Percentiles rank a stretch among this genome's conserved stretches.
phyloP scores from a whole-genome alignment of 495 filamentous ascomycete species.

The Aspergillus kassunensis region DNA sequence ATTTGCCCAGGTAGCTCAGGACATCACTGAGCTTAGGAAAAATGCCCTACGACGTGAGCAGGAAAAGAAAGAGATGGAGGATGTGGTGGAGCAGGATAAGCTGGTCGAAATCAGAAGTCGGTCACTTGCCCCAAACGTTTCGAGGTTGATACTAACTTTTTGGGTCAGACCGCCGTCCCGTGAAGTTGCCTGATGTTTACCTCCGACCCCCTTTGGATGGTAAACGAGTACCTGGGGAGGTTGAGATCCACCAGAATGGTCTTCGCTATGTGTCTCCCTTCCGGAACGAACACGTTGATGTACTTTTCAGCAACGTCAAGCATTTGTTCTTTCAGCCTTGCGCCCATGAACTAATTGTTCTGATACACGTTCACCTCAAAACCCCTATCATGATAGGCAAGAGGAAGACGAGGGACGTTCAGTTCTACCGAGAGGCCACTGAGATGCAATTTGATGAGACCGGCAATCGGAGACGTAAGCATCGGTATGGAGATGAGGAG shows the following conservation, averaged over 20 bases:
- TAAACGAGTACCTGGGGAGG: conserved; percentile 89
- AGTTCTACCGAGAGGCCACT: conserved; percentile 97
- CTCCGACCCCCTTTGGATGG: conserved; percentile 92
- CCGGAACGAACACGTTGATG: conserved; percentile 79
- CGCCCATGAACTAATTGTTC: conserved; percentile 90
- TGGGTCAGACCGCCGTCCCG: conserved; percentile 72
- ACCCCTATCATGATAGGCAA: conserved; percentile 98
- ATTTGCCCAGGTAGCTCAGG: conserved; percentile 80
- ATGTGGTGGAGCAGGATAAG: conserved; percentile 99
- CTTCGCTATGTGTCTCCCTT: conserved; percentile 90
- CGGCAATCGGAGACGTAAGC: conserved; percentile 94
- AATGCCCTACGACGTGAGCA: conserved; percentile 84
- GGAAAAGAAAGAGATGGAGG: conserved; percentile 99
- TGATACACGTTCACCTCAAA: conserved; percentile 96
- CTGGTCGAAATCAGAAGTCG: conserved; percentile 84
- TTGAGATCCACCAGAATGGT: conserved; percentile 99
- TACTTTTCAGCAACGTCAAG: conserved; percentile 97
- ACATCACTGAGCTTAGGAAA: conserved; percentile 93
- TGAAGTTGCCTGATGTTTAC: conserved; percentile 83
- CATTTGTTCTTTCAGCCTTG: conserved; percentile 99
- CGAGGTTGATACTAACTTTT: no score
- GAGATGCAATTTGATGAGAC: conserved; percentile 99
- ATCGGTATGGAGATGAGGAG: conserved; percentile 98
- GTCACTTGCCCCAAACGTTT: conserved; percentile 37
- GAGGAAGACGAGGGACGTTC: conserved; percentile 97